These are phyloP conservation scores for Venturia effusa DNA, from an alignment of 2,329 filamentous ascomycete species.

Conservation along the genomic window DNA sequence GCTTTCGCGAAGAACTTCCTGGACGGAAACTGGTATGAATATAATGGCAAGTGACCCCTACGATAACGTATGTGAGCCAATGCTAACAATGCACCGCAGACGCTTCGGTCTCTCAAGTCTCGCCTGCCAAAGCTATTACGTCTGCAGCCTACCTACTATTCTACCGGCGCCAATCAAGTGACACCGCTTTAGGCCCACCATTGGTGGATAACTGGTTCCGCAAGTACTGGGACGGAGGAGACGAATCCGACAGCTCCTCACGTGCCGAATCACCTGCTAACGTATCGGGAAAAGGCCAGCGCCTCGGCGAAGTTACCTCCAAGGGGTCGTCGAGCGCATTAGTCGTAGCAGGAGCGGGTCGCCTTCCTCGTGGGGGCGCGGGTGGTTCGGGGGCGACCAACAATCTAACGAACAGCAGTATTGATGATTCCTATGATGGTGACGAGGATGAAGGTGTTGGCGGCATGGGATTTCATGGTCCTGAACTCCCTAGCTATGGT, in stretches of 20 bases:
- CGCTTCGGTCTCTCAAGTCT: constrained; percentile 54
- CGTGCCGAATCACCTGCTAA: constrained; percentile 32
- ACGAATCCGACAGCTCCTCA: constrained; percentile 26
- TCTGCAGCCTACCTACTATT: constrained; percentile 84
- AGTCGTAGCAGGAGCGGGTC: constrained; percentile 51
- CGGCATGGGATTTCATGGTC: background rate
- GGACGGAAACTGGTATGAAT: constrained; percentile 86
- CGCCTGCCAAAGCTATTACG: constrained; percentile 56
- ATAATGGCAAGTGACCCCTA: constrained; percentile 61
- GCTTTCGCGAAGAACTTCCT: constrained; percentile 89
- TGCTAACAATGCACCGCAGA: constrained; percentile 48
- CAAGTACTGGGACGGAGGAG: constrained; percentile 10
- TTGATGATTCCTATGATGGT: background rate
- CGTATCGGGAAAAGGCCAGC: constrained; percentile 69
- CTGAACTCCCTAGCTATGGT: background rate
- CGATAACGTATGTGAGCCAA: background rate
- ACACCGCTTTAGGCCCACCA: constrained; percentile 65
- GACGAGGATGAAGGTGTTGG: constrained; percentile 6
- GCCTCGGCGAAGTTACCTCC: constrained; percentile 61
- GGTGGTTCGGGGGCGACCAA: constrained; percentile 12
- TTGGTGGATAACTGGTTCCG: constrained; percentile 56
- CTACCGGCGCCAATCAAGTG: constrained; percentile 71
- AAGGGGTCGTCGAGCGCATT: constrained; percentile 87
- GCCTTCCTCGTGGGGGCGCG: constrained; percentile 24
- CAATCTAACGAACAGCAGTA: background rate